A percentile compares a stretch with the other conserved stretches of the same genome.
Conservation (phyloP, 2,329 filamentous ascomycete species). For the Hirsutella thompsonii region DNA sequence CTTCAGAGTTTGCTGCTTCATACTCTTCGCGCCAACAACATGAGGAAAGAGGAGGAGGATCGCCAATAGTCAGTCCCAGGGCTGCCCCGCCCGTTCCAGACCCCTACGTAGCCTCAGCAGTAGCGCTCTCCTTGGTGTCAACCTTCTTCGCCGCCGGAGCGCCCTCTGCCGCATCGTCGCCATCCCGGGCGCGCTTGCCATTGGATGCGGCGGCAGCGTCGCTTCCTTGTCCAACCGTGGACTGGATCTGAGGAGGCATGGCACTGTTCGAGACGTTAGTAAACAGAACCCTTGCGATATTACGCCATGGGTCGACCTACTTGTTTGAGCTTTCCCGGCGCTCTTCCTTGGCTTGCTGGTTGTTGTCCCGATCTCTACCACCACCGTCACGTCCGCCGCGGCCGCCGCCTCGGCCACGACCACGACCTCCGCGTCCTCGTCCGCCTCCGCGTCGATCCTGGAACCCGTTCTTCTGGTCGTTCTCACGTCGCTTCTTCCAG, state of each 20-base stretch:
- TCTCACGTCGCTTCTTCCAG: conserved; percentile 51
- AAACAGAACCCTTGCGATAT: background rate
- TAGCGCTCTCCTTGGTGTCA: conserved; percentile 32
- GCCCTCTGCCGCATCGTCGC: conserved; percentile 26
- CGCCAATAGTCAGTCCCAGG: background rate
- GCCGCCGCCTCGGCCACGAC: conserved; percentile 27
- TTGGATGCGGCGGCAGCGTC: conserved; percentile 19
- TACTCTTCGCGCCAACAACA: background rate
- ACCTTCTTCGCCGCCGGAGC: conserved; percentile 49
- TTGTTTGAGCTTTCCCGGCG: conserved; percentile 17
- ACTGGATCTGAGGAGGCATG: conserved; percentile 28
- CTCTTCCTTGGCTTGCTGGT: conserved; percentile 6
- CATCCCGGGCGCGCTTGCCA: conserved; percentile 43
- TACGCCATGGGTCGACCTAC: conserved; percentile 10
- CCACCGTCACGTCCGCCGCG: conserved; percentile 20
- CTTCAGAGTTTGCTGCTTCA: background rate
- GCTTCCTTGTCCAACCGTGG: conserved; percentile 23
- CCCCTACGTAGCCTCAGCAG: conserved; percentile 2
- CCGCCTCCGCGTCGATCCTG: conserved; percentile 31
- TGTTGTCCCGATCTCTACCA: conserved; percentile 19
- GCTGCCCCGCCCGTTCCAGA: background rate
- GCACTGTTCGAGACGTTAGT: conserved; percentile 6
- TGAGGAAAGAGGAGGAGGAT: background rate
- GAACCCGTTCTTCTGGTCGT: conserved; percentile 49
- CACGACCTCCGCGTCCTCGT: conserved; percentile 25